Conservation (phyloP, 257 asterid genomes). For the Scutellaria barbata region DNA sequence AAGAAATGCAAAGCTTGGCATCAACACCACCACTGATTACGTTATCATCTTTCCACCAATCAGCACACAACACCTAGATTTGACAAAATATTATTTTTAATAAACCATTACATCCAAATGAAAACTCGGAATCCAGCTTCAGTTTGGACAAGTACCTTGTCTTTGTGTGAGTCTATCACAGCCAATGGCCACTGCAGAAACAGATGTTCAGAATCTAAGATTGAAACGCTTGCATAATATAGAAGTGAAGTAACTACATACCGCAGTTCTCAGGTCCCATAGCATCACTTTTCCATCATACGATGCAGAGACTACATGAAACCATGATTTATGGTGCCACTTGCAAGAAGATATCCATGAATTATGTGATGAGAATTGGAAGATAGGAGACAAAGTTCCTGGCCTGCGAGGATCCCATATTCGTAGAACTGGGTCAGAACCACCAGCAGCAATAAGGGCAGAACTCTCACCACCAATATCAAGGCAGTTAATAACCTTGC, state of each 20-base stretch:
- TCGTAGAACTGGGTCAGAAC: slow-evolving; percentile 82
- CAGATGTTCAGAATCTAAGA: slow-evolving; percentile 27
- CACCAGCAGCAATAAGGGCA: slow-evolving; percentile 82
- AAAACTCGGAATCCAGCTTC: slow-evolving; percentile 5
- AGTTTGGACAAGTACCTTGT: slow-evolving; percentile 65
- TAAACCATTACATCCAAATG: slow-evolving; percentile 9
- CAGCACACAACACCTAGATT: slow-evolving; percentile 82
- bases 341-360: slow-evolving; percentile 98
- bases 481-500: slow-evolving; percentile 83
- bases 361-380: slow-evolving; percentile 79
- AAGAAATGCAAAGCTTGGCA: slow-evolving; percentile 80
- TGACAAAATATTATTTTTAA: slow-evolving; percentile 25
- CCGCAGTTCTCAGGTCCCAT: slow-evolving; percentile 98
- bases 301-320: slow-evolving; percentile 87
- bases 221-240: slow-evolving; percentile 15
- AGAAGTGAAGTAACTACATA: slow-evolving; percentile 37
- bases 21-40: slow-evolving; percentile 92
- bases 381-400: slow-evolving; percentile 80
- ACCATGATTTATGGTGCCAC: slow-evolving; percentile 90
- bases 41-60: slow-evolving; percentile 87
- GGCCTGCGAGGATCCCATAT: slow-evolving; percentile 99
- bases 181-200: slow-evolving; percentile 89
- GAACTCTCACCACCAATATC: slow-evolving; percentile 98
- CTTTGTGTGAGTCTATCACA: slow-evolving; percentile 75
- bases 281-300: slow-evolving; percentile 97